Conservation (phyloP, 164 flowering plant genomes). For the Vitis rupestris region DNA sequence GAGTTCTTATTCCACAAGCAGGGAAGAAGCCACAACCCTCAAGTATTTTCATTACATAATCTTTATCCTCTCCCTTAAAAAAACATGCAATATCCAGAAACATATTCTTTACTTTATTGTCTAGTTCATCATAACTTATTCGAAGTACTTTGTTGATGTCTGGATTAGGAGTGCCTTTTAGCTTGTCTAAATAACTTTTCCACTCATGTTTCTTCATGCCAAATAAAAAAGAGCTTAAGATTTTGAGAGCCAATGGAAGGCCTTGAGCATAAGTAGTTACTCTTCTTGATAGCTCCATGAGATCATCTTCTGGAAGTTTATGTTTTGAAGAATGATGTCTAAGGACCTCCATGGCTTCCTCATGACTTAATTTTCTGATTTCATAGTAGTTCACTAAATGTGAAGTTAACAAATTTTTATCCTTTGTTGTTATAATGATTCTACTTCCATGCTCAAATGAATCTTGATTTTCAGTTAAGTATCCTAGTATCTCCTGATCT, state of each 20-base stretch:
- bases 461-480: slow-evolving; percentile 1
- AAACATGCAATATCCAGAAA: slow-evolving; percentile 8
- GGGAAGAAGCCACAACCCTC: not conserved
- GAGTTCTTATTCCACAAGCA: not conserved
- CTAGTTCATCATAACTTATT: not conserved
- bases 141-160: not conserved
- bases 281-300: not conserved
- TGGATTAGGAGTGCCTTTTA: not conserved
- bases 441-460: slow-evolving; percentile 10
- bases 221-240: not conserved
- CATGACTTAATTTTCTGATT: not conserved
- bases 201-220: not conserved
- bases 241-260: slow-evolving; percentile 2
- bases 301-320: not conserved
- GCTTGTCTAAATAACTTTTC: not conserved
- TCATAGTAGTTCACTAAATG: not conserved
- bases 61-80: not conserved
- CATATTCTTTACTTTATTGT: no score
- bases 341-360: not conserved
- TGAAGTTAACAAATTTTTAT: not conserved
- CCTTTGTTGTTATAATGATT: slow-evolving; percentile 7
- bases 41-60: not conserved
- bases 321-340: not conserved
- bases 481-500: not conserved
- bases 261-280: not conserved